Evolutionary conservation across 371 early-diverging fungal species (phyloP).

Genomic region (Smittium culicis): DNA sequence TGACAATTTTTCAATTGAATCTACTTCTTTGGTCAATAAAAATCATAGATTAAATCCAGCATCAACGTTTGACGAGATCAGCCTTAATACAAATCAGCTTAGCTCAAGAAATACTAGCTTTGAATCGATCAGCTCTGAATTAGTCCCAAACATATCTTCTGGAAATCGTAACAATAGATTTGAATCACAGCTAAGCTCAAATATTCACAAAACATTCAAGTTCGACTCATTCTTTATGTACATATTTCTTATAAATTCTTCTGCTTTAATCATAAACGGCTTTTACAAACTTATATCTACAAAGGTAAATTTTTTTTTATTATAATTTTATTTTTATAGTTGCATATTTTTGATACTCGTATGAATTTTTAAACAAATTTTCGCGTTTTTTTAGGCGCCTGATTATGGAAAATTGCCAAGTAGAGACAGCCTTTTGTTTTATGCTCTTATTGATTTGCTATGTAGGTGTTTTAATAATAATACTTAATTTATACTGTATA

Average conservation of each 20-base stretch:
- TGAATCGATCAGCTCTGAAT: not conserved
- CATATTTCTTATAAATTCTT: not conserved
- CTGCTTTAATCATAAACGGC: not conserved
- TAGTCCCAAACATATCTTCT: no score
- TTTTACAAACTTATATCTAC: not conserved
- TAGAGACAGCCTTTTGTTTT: slow-evolving; percentile 4
- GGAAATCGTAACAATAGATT: no score
- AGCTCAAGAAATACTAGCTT: not conserved
- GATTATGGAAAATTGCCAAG: not conserved
- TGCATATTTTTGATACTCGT: no score
- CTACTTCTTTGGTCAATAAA: not conserved
- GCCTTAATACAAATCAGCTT: not conserved
- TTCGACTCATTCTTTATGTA: not conserved
- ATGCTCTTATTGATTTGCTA: not conserved
- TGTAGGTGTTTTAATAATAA: not conserved
- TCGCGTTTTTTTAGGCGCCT: no score
- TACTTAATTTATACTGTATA: not conserved
- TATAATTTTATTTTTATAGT: no score
- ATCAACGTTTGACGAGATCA: not conserved
- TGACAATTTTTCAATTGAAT: no score
- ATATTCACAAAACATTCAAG: no score
- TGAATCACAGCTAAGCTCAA: no score
- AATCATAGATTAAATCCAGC: not conserved
- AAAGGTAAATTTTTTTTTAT: no score
- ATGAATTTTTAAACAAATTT: not conserved